Base-by-base conservation (phyloP, 805 yeast species). In the Metschnikowia santaceciliae region DNA sequence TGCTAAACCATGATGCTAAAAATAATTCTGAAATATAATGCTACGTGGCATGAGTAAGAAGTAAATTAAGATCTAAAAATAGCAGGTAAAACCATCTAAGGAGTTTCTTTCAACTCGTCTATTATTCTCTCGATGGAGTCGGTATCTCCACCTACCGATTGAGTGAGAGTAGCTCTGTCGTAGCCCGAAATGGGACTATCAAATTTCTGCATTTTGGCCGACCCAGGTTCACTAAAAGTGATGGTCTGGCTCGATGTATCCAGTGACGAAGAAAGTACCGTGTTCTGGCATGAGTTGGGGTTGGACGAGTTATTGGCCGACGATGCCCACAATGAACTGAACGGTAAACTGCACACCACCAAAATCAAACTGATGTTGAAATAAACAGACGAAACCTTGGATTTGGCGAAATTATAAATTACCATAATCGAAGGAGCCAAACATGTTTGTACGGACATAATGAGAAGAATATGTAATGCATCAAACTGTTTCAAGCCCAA, bases 271-370 rank as follows among this genome's bases (percentile, higher is more conserved):
- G 58, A 55, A 44, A 58, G 57, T 3, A 56, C 43, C 11, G 53
- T 37, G 45, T 56, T 51, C 32, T 47, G 55, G 19, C 54, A 55
- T 11, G 67, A 63, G 19, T 54, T 55, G 5, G 66, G 65, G 2
- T 34, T 37, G 2, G 62, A 54, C 1, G 75, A 61, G 50, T 79
- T 80, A 58, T 84, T 83, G 1, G 85, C 75, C 2, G 90, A 73
- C 3, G 84, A 72, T 0, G 97, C 96, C 97, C 97, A 90, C 79
- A 90, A 78, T 0, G 96, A 81, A 0, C 96, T 82, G 45, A 91
- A 67, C 0, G 97, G 97, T 48, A 90, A 71, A 3, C 91, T 86
- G 26, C 88, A 62, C 0, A 86, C 85, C 17, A 86, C 83, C 5
- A 90, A 58, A 22, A 87, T 70, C 2, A 81, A 69, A 2, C 88